Evolutionary conservation across 2,329 filamentous ascomycete genomes (phyloP).

Genomic region (Epichloe typhina): DNA sequence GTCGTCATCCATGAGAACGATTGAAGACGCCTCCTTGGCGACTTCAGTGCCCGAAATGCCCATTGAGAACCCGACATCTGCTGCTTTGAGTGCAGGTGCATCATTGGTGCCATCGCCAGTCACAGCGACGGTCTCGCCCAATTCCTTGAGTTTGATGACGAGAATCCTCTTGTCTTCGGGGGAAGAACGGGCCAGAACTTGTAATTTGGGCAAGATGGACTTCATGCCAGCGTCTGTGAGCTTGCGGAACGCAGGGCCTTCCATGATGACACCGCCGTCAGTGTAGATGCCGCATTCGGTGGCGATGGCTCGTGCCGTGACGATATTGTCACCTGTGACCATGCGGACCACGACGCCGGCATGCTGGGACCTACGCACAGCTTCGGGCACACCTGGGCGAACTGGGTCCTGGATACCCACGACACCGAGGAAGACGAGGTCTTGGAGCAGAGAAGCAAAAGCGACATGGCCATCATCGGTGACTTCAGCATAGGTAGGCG

Average conservation of each 20-base stretch:
- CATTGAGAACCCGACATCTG: conserved; percentile 82
- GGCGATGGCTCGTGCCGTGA: conserved; percentile 69
- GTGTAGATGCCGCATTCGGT: conserved; percentile 63
- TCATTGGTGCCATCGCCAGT: conserved; percentile 79
- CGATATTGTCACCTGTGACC: conserved; percentile 74
- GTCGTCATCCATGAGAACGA: conserved; percentile 80
- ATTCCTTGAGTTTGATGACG: conserved; percentile 56
- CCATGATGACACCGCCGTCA: conserved; percentile 54
- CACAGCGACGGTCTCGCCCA: conserved; percentile 67
- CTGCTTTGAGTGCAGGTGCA: conserved; percentile 66
- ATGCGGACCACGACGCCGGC: conserved; percentile 72
- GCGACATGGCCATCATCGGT: conserved; percentile 33
- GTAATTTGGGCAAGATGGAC: conserved; percentile 53
- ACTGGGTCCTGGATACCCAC: conserved; percentile 75
- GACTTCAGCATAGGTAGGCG: conserved; percentile 42
- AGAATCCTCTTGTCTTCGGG: conserved; percentile 66
- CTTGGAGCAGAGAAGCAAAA: conserved; percentile 52
- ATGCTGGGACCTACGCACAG: conserved; percentile 57
- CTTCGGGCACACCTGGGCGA: conserved; percentile 59
- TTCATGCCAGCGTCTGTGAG: conserved; percentile 50
- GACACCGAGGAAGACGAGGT: conserved; percentile 55
- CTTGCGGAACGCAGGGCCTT: conserved; percentile 67
- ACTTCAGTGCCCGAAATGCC: conserved; percentile 74
- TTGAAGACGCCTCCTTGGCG: conserved; percentile 72
- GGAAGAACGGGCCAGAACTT: conserved; percentile 61